These are phyloP conservation scores for Graphilbum sp. DNA, from an alignment of 2,329 filamentous ascomycete genomes.

Conservation along the genomic window DNA sequence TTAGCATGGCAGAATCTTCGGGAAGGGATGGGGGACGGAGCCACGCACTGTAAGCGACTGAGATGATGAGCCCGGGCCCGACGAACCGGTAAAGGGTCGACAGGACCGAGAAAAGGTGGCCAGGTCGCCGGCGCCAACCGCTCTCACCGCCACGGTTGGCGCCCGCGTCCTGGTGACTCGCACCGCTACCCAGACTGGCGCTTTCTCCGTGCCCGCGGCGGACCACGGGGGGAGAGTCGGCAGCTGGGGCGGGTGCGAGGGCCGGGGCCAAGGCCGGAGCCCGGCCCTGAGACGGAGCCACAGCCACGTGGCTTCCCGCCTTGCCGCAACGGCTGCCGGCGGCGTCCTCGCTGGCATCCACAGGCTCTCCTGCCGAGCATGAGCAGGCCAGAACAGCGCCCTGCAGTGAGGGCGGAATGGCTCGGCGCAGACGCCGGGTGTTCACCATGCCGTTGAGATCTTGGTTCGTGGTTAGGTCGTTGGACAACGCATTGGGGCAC, in stretches of 20 bases:
- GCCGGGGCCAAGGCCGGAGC: neutral
- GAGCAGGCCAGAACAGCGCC: conserved; percentile 12
- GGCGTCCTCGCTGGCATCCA: neutral
- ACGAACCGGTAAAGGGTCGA: conserved; percentile 29
- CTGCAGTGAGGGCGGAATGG: conserved; percentile 8
- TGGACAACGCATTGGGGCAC: conserved; percentile 33
- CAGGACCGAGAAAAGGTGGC: conserved; percentile 16
- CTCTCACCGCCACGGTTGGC: too few relatives aligned
- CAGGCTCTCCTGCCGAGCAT: neutral
- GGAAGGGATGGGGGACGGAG: too few relatives aligned
- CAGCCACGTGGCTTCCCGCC: neutral
- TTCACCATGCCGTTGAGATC: conserved; percentile 39
- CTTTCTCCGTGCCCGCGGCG: too few relatives aligned
- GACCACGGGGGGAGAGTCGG: neutral
- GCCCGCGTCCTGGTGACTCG: too few relatives aligned
- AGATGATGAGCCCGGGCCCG: conserved; percentile 50
- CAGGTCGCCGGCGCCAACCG: neutral
- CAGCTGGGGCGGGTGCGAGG: neutral
- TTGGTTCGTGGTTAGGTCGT: conserved; percentile 39
- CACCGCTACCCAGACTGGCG: too few relatives aligned
- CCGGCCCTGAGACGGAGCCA: neutral
- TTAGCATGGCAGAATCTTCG: too few relatives aligned
- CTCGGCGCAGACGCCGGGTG: conserved; percentile 14
- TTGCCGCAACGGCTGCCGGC: neutral
- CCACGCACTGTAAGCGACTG: conserved; percentile 40